These are phyloP conservation scores for Erodium maritimum DNA, from an alignment of 345 rosid species.

Conservation along the genomic window DNA sequence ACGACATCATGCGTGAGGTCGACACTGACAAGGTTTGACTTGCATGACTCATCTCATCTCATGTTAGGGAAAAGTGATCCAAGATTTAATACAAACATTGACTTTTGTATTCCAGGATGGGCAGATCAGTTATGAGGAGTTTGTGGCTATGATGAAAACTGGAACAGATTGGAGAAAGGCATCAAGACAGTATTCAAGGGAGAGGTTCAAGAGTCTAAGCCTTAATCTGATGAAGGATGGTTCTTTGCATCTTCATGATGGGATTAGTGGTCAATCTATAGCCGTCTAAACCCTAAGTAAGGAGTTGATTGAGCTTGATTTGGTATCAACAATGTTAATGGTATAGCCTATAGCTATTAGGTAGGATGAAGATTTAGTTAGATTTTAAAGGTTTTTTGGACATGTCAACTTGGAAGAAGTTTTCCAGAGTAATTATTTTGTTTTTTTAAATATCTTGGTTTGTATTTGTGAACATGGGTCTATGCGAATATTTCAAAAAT, in stretches of 20 bases:
- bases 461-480: too few relatives aligned
- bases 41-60: neutral
- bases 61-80: too few relatives aligned
- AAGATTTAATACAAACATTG: too few relatives aligned
- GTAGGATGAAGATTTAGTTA: too few relatives aligned
- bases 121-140: slow-evolving; percentile 80
- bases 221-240: slow-evolving; percentile 93
- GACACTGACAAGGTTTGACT: slow-evolving; percentile 78
- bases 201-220: slow-evolving; percentile 94
- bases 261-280: slow-evolving; percentile 62
- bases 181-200: slow-evolving; percentile 90
- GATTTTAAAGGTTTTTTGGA: too few relatives aligned
- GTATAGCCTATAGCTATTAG: too few relatives aligned
- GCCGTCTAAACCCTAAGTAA: slow-evolving; percentile 49
- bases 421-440: too few relatives aligned
- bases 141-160: slow-evolving; percentile 93
- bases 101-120: slow-evolving; percentile 73
- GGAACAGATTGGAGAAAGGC: slow-evolving; percentile 99
- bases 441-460: too few relatives aligned
- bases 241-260: slow-evolving; percentile 82
- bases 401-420: too few relatives aligned
- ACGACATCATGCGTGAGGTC: slow-evolving; percentile 89
- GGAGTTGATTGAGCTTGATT: too few relatives aligned
- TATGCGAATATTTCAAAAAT: too few relatives aligned
- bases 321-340: too few relatives aligned